Base-by-base conservation (phyloP, 768 basidiomycete genomes). In the Phlebiopsis gigantea region DNA sequence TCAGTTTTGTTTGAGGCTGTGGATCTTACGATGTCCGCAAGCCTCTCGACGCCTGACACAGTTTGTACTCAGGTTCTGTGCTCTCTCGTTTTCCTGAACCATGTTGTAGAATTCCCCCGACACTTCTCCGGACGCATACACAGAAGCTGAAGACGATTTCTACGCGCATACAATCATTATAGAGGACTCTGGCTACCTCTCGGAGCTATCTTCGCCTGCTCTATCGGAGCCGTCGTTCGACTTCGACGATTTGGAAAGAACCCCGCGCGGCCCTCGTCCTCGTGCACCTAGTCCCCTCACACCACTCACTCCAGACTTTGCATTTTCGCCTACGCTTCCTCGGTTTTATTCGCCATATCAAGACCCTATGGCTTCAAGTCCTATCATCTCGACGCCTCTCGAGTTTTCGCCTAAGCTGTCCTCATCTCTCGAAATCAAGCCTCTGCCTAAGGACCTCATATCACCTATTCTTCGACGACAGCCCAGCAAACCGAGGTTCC, bases 281-380 rank as follows among this genome's bases (percentile, higher is more conserved):
- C 50, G 50, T n/a, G 50, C 50, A 21, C 50, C 50, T 22, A 51
- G 50, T n/a, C 50, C 50, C 5, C 24, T 51, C 12, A 51, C 50
- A 7, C 50, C 50, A 5, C 29, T 51, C 34, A 51, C 50, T 17
- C 50, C 50, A 15, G 31, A 51, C 50, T 51, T 51, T 21, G 14
- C 30, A 15, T 41, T 51, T 14, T n/a, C 50, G 31, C 15, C n/a
- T 12, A 17, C 50, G 1, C 50, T 41, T 21, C 39, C 50, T 4
- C 34, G 21, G 24, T 31, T 41, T n/a, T 30, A 39, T 24, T 51
- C 50, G 15, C 34, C 30, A 21, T 51, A 7, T 30, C 8, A 1
- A 17, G 34, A 25, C 6, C 30, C 31, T 2, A 22, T 34, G 15
- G 14, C 25, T 28, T 31, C 50, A 10, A 17, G 29, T 10, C 15